Percentiles rank a stretch among this genome's conserved stretches.
Conservation (phyloP, 2,329 filamentous ascomycete genomes). For the Fonsecaea pugnacius region DNA sequence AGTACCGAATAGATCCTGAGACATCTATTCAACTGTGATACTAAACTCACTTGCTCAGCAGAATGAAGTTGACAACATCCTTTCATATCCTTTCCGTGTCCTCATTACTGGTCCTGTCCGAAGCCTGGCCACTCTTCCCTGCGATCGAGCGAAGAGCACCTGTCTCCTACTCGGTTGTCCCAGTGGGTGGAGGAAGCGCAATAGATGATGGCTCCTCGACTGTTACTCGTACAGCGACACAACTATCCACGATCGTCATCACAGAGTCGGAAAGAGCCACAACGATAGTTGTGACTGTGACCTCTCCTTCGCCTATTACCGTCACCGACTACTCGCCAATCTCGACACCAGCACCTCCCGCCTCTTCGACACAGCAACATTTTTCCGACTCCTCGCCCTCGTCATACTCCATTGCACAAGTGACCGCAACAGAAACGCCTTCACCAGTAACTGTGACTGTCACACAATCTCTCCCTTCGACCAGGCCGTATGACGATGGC, state of each 20-base stretch:
- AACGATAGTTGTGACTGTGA: slow-evolving; percentile 35
- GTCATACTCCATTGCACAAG: neutral
- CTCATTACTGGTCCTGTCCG: slow-evolving; percentile 24
- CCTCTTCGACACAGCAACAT: neutral
- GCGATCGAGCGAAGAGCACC: slow-evolving; percentile 28
- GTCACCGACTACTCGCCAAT: slow-evolving; percentile 26
- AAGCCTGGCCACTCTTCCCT: slow-evolving; percentile 23
- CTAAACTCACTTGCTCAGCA: neutral
- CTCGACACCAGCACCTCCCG: neutral
- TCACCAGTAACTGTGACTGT: slow-evolving; percentile 31
- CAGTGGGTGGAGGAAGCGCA: slow-evolving; percentile 42
- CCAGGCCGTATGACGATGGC: slow-evolving; percentile 39
- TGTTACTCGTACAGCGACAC: slow-evolving; percentile 38
- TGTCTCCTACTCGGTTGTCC: slow-evolving; percentile 42
- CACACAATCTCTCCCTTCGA: slow-evolving; percentile 32
- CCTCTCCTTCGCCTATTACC: slow-evolving; percentile 27
- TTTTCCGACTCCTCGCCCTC: neutral
- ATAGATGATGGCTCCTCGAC: slow-evolving; percentile 27
- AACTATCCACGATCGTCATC: slow-evolving; percentile 38
- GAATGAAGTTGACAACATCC: slow-evolving; percentile 25
- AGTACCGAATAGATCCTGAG: slow-evolving; percentile 14
- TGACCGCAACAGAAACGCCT: slow-evolving; percentile 9
- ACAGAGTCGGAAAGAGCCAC: slow-evolving; percentile 33
- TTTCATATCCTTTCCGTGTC: slow-evolving; percentile 19
- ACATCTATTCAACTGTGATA: neutral